phyloP scores from a whole-genome alignment of 176 grass and related monocot genomes.

The Saccharum officinarum region DNA sequence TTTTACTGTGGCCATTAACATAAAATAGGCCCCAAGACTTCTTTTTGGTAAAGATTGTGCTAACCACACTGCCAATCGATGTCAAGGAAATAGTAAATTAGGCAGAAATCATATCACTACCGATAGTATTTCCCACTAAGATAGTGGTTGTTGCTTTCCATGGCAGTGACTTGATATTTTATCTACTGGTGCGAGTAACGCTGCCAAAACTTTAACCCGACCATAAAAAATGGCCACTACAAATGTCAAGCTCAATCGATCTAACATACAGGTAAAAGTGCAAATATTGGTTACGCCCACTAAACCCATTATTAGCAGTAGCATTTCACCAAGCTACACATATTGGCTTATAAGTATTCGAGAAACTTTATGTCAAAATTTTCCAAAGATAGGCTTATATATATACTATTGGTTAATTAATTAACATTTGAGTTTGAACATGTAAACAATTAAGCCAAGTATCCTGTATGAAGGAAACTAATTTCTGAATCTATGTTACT shows the following conservation, averaged over 20 bases:
- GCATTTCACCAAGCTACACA: background rate
- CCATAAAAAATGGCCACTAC: conserved; percentile 28
- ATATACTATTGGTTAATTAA: too few species aligned
- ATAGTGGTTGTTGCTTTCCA: conserved; percentile 25
- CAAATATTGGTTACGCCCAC: background rate
- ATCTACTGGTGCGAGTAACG: conserved; percentile 35
- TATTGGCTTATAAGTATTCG: background rate
- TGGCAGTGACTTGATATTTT: conserved; percentile 5
- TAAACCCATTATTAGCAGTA: background rate
- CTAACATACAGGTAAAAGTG: background rate
- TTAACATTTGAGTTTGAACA: background rate
- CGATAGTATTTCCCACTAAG: conserved; percentile 48
- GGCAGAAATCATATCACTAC: conserved; percentile 41
- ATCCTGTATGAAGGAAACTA: background rate
- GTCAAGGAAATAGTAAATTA: conserved; percentile 30
- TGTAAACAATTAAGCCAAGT: background rate
- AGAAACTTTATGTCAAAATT: background rate
- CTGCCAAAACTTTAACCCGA: conserved; percentile 27
- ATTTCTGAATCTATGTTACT: background rate
- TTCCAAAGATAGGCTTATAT: too few species aligned
- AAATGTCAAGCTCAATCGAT: conserved; percentile 19
- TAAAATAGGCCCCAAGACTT: background rate
- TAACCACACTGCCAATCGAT: background rate
- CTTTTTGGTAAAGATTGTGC: background rate
- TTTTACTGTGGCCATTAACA: conserved; percentile 38